Base-by-base conservation (phyloP, 345 rosid genomes). In the Salix brachista region DNA sequence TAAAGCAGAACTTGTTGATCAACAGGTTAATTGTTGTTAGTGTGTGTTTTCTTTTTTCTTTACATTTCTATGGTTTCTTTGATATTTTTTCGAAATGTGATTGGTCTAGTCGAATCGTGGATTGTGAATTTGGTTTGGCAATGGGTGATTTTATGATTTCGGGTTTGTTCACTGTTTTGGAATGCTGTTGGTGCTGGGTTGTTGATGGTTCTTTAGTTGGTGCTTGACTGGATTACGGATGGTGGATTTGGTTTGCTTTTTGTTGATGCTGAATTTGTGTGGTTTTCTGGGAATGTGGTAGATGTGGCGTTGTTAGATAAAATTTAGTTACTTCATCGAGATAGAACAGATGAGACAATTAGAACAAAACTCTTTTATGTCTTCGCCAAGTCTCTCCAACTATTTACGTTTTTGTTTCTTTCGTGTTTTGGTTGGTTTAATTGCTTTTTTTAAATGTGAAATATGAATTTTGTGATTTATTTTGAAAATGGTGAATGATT, bases 1-100 rank as follows among this genome's bases (percentile, higher is more conserved):
- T 78, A 95, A 95, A 84, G 71, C 72, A 25, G 99, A 93, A 75
- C 96, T 95, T 37, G 92, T 85, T 30, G 82, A 85, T 61, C 83
- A 88, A 78, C 89, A 89, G 92, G 97, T 90, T 37, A 23, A 23
- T 4, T 68, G 21, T 50, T 48, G 54, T 56, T 70, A 36, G 50
- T 25, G 5, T 65, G 69, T 65, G 13, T 10, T 10, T 41, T 0
- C 9, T 10, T 41, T 41, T 41, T 10, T 10, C 44, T 5, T 5
- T 34, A 34, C 37, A 41, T 41, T 10, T 41, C 39, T 61, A 41
- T 52, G 42, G 7, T 25, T 25, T 70, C 5, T 17, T 32, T n/a
- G 19, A 32, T 65, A 28, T 54, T 2, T 7, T 41, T 8, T 19
- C 8, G 13, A 19, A 19, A 67, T 67, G 23, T 52, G 1, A 0